Percentiles rank a stretch among this genome's conserved stretches.
These are phyloP conservation scores for Parasitella parasitica DNA, from an alignment of 371 early-diverging fungal genomes.

Conservation along the genomic window DNA sequence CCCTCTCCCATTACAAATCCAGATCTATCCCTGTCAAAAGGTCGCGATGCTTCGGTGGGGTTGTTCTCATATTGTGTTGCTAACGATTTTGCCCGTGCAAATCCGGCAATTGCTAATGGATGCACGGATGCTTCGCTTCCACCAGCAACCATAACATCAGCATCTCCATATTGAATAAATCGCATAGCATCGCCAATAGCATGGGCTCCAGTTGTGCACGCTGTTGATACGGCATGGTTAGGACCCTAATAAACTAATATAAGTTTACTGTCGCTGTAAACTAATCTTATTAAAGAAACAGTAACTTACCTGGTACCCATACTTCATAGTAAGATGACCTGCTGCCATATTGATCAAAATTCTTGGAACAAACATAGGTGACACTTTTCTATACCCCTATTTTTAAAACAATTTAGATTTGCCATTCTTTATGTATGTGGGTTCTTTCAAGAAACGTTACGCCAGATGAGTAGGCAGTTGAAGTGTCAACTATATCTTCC, in stretches of 20 bases:
- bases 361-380: slow-evolving; percentile 90
- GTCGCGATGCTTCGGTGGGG: slow-evolving; percentile 81
- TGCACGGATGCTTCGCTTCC: slow-evolving; percentile 86
- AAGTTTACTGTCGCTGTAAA: not conserved
- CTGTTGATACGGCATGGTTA: slow-evolving; percentile 89
- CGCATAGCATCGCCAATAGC: slow-evolving; percentile 92
- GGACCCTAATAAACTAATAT: slow-evolving; percentile 65
- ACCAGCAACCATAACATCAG: slow-evolving; percentile 97
- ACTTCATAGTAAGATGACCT: slow-evolving; percentile 87
- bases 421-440: not conserved
- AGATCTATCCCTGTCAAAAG: slow-evolving; percentile 84
- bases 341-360: slow-evolving; percentile 94
- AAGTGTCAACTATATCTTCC: slow-evolving; percentile 75
- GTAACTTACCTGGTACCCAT: slow-evolving; percentile 69
- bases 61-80: slow-evolving; percentile 74
- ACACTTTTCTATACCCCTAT: slow-evolving; percentile 78
- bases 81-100: slow-evolving; percentile 86
- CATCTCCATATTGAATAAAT: slow-evolving; percentile 90
- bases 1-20: slow-evolving; percentile 98
- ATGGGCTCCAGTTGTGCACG: slow-evolving; percentile 96
- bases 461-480: slow-evolving; percentile 51
- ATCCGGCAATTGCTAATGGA: slow-evolving; percentile 89
- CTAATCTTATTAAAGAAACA: too few species aligned
- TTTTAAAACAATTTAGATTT: not conserved
- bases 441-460: slow-evolving; percentile 32